Evolutionary conservation across 495 filamentous ascomycete genomes (phyloP), one percentile per base, ranked within the genome.

Genomic region (Aspergillus sclerotioniger): DNA sequence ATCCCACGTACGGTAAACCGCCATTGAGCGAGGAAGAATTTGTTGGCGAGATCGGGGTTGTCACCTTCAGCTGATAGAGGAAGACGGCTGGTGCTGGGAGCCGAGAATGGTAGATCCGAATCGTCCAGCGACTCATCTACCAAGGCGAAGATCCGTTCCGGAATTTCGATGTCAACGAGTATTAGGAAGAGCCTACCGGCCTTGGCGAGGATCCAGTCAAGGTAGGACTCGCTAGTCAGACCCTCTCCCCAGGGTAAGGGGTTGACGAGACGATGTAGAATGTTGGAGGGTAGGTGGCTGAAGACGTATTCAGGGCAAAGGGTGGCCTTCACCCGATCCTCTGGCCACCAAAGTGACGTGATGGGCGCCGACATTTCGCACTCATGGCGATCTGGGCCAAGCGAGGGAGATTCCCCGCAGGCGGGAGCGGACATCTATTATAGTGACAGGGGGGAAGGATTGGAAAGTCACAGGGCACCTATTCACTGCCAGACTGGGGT

Each of bases 71-170:
- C 78, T 0, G 85, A 86, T 25, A 96, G 78, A 37, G 78, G 74
- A 3, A 96, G 79, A 28, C 81, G 81, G 64, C 83, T 82, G 19
- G 96, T 78, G 47, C 87, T 84, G 61, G 89, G 86, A 45, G 85
- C 79, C 0, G 88, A 79, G 51, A 96, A 76, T 0, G 93, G 93
- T 16, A 98, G 79, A 72, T 98, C 92, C 47, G 87, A 82, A 65
- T 98, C 93, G 62, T 95, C 91, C 79, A 87, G 90, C 5, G 89
- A 92, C 56, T 89, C 85, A 66, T 96, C 91, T 46, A 96, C 85
- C 41, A 92, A 76, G 16, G 85, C 83, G 63, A 96, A 96, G 50
- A 96, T 95, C 70, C 88, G 88, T 57, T 91, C 87, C 0, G 92
- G 87, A 12, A 91, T 82, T 0, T 87, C 90, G 50, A 96, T 78